Evolutionary conservation across 2,329 filamentous ascomycete genomes (phyloP).

Genomic region (Colletotrichum endophyticum): DNA sequence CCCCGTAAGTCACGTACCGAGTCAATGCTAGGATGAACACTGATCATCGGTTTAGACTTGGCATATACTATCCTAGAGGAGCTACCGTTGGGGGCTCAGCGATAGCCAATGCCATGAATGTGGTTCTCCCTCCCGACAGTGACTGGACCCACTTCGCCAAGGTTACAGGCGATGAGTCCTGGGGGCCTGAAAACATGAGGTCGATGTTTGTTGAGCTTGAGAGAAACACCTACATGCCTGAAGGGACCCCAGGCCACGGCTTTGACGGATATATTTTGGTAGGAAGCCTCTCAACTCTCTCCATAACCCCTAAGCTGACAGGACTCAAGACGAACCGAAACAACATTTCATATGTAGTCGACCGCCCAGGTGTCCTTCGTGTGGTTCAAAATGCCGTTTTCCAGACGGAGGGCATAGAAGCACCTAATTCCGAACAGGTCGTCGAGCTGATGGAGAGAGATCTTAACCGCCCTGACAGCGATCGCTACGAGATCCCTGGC

Average conservation of each 20-base stretch:
- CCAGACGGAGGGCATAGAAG: background rate
- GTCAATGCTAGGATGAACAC: background rate
- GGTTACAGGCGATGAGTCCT: constrained; percentile 55
- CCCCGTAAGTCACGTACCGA: constrained; percentile 4
- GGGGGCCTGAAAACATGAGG: constrained; percentile 54
- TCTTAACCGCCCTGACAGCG: background rate
- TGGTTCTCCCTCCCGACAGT: constrained; percentile 51
- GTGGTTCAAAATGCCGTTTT: background rate
- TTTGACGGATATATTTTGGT: constrained; percentile 50
- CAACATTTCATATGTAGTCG: background rate
- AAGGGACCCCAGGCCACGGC: constrained; percentile 46
- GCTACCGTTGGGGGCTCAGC: constrained; percentile 35
- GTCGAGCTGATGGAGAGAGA: background rate
- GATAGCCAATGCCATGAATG: constrained; percentile 45
- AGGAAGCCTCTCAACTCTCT: background rate
- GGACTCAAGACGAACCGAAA: constrained; percentile 26
- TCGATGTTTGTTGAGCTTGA: constrained; percentile 53
- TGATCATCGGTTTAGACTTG: constrained; percentile 3
- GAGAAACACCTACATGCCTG: constrained; percentile 46
- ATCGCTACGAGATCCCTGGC: background rate
- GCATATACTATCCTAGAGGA: constrained; percentile 30
- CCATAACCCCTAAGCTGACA: background rate
- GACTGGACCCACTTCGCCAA: constrained; percentile 54
- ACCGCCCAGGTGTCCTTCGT: background rate
- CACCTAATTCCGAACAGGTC: background rate